Evolutionary conservation across 73 alveolate genomes (phyloP), one percentile per base, ranked within the genome.

Genomic region (Blepharisma stoltei): DNA sequence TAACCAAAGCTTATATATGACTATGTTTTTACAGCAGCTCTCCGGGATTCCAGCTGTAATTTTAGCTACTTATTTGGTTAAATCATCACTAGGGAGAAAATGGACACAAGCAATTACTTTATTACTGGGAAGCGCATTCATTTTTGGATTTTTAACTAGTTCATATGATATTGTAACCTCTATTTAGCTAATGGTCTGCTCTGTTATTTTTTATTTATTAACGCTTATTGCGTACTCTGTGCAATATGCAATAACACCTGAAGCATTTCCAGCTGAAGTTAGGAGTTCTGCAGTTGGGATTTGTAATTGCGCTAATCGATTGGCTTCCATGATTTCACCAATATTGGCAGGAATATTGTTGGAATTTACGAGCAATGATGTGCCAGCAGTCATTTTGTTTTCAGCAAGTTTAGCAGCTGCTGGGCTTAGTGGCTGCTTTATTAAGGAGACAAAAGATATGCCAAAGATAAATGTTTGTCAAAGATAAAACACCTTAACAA

Each of bases 231-330:
- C 23, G 73, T 60, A 60, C 73, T 38, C 73, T 60, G 73, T 60
- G 14, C 73, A 60, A 60, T 60, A 60, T 25, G 73, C 73, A 9
- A 60, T 60, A 1, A 60, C 73, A 2, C 73, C 73, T 60, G 73
- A 60, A 25, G 23, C 73, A 1, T 60, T 60, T 25, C 73, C 73
- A 60, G 23, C 23, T 9, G 46, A 60, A 60, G 73, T 60, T 18
- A 60, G 73, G 23, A 60, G 23, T 25, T 14, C 73, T 14, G 73
- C 73, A 60, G 73, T 60, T 18, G 73, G 73, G 11, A n/a, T 60
- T 60, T 60, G 73, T 38, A 60, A 60, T 25, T 60, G 73, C 46
- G 46, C 23, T 60, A 60, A 60, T 25, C 0, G 23, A n/a, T 9
- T 60, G 14, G 73, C 73, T n/a, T 60, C 73, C 18, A 60, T 60